These are phyloP conservation scores for Salix udensis DNA, from an alignment of 345 rosid genomes.

Conservation along the genomic window DNA sequence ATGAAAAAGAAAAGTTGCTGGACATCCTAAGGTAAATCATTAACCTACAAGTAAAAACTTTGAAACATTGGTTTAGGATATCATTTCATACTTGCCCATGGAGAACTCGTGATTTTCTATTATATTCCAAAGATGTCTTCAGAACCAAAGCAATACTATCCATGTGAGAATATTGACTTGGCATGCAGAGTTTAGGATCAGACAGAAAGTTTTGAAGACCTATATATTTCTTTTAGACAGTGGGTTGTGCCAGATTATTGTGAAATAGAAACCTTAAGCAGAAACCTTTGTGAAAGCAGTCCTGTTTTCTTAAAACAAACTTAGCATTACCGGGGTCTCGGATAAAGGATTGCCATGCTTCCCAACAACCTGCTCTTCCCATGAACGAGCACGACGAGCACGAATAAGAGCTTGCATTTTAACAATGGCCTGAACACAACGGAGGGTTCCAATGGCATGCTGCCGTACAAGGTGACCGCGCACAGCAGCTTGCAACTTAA, in stretches of 20 bases:
- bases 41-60: not conserved
- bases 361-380: conserved; percentile 17
- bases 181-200: not conserved
- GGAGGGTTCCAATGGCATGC: conserved; percentile 79
- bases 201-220: not conserved
- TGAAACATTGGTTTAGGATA: not conserved
- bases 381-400: conserved; percentile 33
- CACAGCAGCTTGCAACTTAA: conserved; percentile 87
- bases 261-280: not conserved
- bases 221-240: not conserved
- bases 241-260: not conserved
- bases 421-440: conserved; percentile 83
- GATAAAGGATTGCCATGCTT: conserved; percentile 31
- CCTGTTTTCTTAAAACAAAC: not conserved
- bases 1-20: not conserved
- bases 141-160: not conserved
- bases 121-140: not conserved
- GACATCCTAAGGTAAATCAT: not conserved
- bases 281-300: not conserved
- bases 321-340: conserved; percentile 37
- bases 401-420: conserved; percentile 81
- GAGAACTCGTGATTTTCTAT: not conserved
- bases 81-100: not conserved
- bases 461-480: conserved; percentile 89
- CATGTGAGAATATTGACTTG: not conserved